These are phyloP conservation scores for Vanderwaltozyma tropicalis DNA, from an alignment of 805 yeast species.

Conservation along the genomic window DNA sequence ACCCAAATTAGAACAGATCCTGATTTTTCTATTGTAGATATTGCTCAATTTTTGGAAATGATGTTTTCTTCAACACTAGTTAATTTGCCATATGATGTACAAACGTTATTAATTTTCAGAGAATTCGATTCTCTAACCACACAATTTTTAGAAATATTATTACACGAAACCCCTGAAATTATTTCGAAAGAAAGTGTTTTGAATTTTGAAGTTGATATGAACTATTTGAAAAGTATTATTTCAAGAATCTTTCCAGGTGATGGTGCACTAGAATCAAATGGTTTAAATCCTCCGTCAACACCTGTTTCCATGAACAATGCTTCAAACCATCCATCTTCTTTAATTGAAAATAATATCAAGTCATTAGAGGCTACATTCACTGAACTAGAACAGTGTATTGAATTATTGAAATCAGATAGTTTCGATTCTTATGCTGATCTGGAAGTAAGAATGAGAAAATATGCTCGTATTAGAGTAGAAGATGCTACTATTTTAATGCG, in stretches of 20 bases:
- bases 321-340: slow-evolving; percentile 11
- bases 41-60: slow-evolving; percentile 76
- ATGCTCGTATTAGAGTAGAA: slow-evolving; percentile 64
- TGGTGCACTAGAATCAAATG: slow-evolving; percentile 9
- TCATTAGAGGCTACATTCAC: slow-evolving; percentile 64
- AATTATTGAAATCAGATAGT: slow-evolving; percentile 54
- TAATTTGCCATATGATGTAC: slow-evolving; percentile 66
- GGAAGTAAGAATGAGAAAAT: slow-evolving; percentile 48
- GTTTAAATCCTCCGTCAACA: slow-evolving; percentile 17
- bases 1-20: slow-evolving; percentile 46
- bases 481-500: slow-evolving; percentile 52
- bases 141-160: slow-evolving; percentile 51
- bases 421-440: slow-evolving; percentile 54
- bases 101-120: slow-evolving; percentile 71
- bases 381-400: slow-evolving; percentile 72
- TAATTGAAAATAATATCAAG: slow-evolving; percentile 29
- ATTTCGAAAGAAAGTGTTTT: slow-evolving; percentile 51
- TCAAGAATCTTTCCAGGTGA: slow-evolving; percentile 27
- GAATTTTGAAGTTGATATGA: slow-evolving; percentile 72
- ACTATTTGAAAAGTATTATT: slow-evolving; percentile 54
- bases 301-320: slow-evolving; percentile 8
- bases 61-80: slow-evolving; percentile 78
- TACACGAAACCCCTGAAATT: slow-evolving; percentile 38
- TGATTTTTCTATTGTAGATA: slow-evolving; percentile 64
- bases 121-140: slow-evolving; percentile 79